Percentiles rank a stretch among this genome's conserved stretches.
Evolutionary conservation across 2,329 filamentous ascomycete genomes (phyloP).

Genomic region (Dactylella cylindrospora): DNA sequence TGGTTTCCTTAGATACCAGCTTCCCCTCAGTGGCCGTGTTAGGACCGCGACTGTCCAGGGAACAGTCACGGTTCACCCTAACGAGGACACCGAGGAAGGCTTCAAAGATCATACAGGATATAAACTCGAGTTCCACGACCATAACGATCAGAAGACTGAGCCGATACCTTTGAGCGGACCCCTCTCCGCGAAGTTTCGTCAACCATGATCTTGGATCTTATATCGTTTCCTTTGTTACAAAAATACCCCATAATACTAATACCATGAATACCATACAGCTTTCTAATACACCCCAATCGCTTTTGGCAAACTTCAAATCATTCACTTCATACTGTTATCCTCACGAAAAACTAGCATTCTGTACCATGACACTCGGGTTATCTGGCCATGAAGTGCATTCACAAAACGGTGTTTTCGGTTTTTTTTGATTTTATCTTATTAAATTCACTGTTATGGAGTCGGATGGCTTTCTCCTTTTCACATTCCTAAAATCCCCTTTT

Average conservation of each 20-base stretch:
- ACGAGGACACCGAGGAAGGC: slow-evolving; percentile 44
- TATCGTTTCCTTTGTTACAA: too few relatives aligned
- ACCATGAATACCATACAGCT: too few relatives aligned
- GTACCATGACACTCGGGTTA: slow-evolving; percentile 32
- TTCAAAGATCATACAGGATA: slow-evolving; percentile 31
- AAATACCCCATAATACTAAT: too few relatives aligned
- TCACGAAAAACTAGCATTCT: slow-evolving; percentile 16
- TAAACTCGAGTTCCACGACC: slow-evolving; percentile 22
- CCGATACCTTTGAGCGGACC: too few relatives aligned
- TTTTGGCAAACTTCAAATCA: too few relatives aligned
- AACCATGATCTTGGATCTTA: slow-evolving; percentile 7
- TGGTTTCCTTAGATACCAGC: slow-evolving; percentile 77
- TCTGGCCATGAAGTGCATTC: slow-evolving; percentile 2
- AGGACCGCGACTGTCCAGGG: slow-evolving; percentile 48
- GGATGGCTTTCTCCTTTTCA: slow-evolving; percentile 24
- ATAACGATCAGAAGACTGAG: slow-evolving; percentile 5
- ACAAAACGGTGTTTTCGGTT: slow-evolving; percentile 41
- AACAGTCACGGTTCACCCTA: slow-evolving; percentile 48
- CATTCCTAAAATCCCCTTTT: slow-evolving; percentile 36
- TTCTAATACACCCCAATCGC: too few relatives aligned
- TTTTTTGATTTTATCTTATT: slow-evolving; percentile 11
- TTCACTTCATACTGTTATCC: slow-evolving; percentile 12
- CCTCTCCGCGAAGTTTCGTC: neutral
- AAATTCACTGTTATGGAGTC: slow-evolving; percentile 19
- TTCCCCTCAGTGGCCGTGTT: slow-evolving; percentile 48